These are phyloP conservation scores for Paraconiothyrium sp. DNA, from an alignment of 2,329 filamentous ascomycete species.

Conservation along the genomic window DNA sequence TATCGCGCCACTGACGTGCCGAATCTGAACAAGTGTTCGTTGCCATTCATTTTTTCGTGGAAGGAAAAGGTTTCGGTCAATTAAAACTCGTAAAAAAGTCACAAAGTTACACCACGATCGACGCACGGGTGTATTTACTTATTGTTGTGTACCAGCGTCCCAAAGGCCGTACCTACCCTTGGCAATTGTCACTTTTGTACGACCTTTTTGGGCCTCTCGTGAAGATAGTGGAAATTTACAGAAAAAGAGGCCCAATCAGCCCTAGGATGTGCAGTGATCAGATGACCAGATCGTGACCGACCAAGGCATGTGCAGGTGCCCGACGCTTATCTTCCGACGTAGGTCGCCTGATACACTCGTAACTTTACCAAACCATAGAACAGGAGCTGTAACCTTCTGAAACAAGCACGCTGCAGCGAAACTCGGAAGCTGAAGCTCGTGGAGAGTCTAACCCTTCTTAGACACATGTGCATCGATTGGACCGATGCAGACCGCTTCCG, in stretches of 20 bases:
- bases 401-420: constrained; percentile 7
- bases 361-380: neutral
- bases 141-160: neutral
- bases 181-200: neutral
- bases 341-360: neutral
- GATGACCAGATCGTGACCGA: neutral
- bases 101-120: neutral
- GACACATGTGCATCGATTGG: neutral
- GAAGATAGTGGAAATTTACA: neutral
- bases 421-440: neutral
- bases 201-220: neutral
- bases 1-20: neutral
- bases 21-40: neutral
- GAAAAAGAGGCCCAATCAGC: neutral
- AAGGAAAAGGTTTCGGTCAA: neutral
- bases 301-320: neutral
- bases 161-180: neutral
- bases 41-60: neutral
- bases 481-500: neutral
- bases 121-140: neutral
- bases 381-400: constrained; percentile 8
- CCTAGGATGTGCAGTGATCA: neutral
- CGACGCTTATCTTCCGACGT: neutral
- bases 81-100: neutral
- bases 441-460: neutral